These are phyloP conservation scores for Jackrogersella minutella DNA, from an alignment of 495 filamentous ascomycete species.

Conservation along the genomic window DNA sequence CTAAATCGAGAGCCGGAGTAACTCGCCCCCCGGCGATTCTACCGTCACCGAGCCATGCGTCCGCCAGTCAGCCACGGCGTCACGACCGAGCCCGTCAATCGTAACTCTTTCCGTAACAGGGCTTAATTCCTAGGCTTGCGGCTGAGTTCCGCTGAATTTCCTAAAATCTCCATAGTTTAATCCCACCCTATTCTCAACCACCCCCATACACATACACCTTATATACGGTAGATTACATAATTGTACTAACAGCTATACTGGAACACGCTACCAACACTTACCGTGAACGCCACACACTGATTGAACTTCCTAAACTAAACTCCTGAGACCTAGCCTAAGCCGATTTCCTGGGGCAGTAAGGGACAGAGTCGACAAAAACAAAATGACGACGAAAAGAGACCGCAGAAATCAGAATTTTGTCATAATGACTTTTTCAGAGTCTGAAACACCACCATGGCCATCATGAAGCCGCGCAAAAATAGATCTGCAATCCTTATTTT, in stretches of 20 bases:
- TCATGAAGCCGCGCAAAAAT: constrained; percentile 2
- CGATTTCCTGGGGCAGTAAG: neutral
- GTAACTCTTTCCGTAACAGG: neutral
- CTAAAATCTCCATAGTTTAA: constrained; percentile 6
- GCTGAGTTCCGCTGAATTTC: constrained; percentile 13
- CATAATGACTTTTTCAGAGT: neutral
- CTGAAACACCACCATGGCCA: constrained; percentile 2
- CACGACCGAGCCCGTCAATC: constrained; percentile 6
- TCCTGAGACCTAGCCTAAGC: neutral
- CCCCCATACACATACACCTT: neutral
- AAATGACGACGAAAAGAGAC: neutral
- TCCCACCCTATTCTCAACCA: neutral
- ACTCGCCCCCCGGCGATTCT: constrained; percentile 29
- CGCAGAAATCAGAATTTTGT: neutral
- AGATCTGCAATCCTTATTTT: constrained; percentile 11
- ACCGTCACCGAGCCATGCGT: constrained; percentile 23
- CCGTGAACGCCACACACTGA: neutral
- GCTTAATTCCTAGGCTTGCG: constrained; percentile 17
- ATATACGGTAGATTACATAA: constrained; percentile 24
- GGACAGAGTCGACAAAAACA: neutral
- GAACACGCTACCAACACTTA: neutral
- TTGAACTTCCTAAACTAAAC: neutral
- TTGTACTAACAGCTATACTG: neutral
- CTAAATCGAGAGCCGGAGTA: constrained; percentile 20
- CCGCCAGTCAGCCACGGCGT: constrained; percentile 11